Percentiles rank a stretch among this genome's conserved stretches.
phyloP scores from a whole-genome alignment of 108 stramenopile genomes.

The Asterionellopsis glacialis region DNA sequence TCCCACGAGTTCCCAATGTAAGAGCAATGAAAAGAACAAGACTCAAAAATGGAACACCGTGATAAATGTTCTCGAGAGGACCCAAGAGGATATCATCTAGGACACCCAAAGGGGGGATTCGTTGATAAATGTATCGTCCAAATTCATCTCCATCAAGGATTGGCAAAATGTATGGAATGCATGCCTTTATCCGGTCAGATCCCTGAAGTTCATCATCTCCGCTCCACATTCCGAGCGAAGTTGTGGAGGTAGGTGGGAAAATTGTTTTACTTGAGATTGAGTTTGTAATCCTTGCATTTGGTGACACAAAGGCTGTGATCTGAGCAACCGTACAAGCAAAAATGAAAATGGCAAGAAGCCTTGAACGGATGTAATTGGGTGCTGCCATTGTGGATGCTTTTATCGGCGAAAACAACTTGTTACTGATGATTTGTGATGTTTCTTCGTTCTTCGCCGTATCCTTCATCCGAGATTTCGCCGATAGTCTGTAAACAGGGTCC shows the following conservation, averaged over 20 bases:
- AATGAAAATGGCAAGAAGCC: too few species aligned
- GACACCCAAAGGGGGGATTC: slow-evolving; percentile 62
- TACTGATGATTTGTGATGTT: too few species aligned
- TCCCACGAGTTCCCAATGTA: slow-evolving; percentile 53
- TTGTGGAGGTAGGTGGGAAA: background rate
- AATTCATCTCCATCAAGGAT: slow-evolving; percentile 56
- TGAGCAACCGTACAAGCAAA: too few species aligned
- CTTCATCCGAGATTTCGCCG: too few species aligned
- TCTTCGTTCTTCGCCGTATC: too few species aligned
- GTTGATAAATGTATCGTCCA: slow-evolving; percentile 70
- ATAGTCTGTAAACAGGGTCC: too few species aligned
- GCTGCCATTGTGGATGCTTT: too few species aligned
- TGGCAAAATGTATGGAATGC: slow-evolving; percentile 45
- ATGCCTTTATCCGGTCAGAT: slow-evolving; percentile 28
- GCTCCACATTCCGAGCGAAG: slow-evolving; percentile 25
- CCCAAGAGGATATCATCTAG: slow-evolving; percentile 49
- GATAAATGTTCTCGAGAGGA: slow-evolving; percentile 43
- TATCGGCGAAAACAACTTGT: too few species aligned
- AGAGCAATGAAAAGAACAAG: slow-evolving; percentile 61
- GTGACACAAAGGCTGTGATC: too few species aligned
- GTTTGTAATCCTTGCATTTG: too few species aligned
- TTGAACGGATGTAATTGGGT: too few species aligned
- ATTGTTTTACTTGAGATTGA: too few species aligned
- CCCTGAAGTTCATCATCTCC: slow-evolving; percentile 32
- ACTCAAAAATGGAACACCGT: slow-evolving; percentile 48